Evolutionary conservation across 2,329 filamentous ascomycete species (phyloP), one percentile per base, ranked within the genome.

Genomic region (Pseudocercospora ulei): DNA sequence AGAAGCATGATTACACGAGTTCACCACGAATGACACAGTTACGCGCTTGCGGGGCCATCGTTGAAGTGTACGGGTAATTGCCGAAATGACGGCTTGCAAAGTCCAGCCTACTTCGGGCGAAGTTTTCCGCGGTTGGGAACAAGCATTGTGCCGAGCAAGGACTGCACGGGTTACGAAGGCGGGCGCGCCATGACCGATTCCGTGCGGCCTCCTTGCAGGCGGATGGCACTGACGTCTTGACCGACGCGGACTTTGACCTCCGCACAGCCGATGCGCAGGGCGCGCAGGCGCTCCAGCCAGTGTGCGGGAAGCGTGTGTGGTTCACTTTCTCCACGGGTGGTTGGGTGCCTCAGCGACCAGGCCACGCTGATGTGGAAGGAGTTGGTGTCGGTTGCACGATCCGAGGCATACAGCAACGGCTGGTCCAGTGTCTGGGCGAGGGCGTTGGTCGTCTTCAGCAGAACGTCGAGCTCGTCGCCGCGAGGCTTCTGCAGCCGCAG

Each of bases 331-430:
- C 26, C 16, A 33, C 35, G 8, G 5, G 61, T 95, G 87, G 55
- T 94, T 14, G 31, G 40, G 16, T 38, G 23, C 13, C 67, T 61
- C 46, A 88, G 69, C 1, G 74, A 80, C 90, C 88, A 96, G 0
- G 80, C 90, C 39, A 98, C 75, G 29, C 86, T 94, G 43, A 96
- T 66, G 61, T 98, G 90, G 56, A 95, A 95, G 16, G 23, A 23
- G 16, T 50, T 36, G 11, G 25, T 12, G 39, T 14, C 35, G 12
- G 28, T 39, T 28, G 30, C 13, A n/a, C 52, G 56, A 13, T 48
- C 50, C 11, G 56, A 56, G 2, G 59, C 54, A 54, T 96, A 96
- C 1, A 96, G 69, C 14, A 71, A 61, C 1, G 82, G 78, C 56
- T 92, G 83, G 0, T 67, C 68, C 57, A 78, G 80, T 1, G 56